Base-by-base conservation (phyloP, 805 yeast species). In the Wickerhamomyces bisporus region DNA sequence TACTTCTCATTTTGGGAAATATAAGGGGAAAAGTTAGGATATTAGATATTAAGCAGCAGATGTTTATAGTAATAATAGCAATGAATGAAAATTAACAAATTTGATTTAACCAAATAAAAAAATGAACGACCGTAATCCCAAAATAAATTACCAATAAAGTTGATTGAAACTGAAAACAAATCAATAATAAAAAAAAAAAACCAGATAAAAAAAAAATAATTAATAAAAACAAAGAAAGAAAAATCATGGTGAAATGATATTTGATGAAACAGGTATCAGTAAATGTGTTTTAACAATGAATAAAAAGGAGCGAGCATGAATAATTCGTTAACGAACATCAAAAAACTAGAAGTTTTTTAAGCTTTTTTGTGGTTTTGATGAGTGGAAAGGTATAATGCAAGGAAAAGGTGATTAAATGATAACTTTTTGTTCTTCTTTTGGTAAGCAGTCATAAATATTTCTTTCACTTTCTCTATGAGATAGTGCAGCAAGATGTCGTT, bases 401-500 rank as follows among this genome's bases (percentile, higher is more conserved):
- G 18, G 18, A 17, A 29, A 29, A 27, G 6, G n/a, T 8, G 27
- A n/a, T n/a, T n/a, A n/a, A n/a, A n/a, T n/a, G n/a, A n/a, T n/a
- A n/a, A n/a, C n/a, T n/a, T n/a, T n/a, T n/a, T n/a, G n/a, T n/a
- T n/a, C n/a, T n/a, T n/a, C n/a, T n/a, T n/a, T n/a, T n/a, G n/a
- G n/a, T n/a, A n/a, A n/a, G n/a, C n/a, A n/a, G n/a, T n/a, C n/a
- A n/a, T n/a, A n/a, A n/a, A n/a, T n/a, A n/a, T n/a, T n/a, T n/a
- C n/a, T n/a, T n/a, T n/a, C n/a, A n/a, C n/a, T 6, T 4, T 12
- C 14, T n/a, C 16, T 20, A 30, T 5, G 32, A 19, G 13, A 71
- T 64, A 12, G 55, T 52, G 44, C 78, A 72, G 44, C 78, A 72
- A 3, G 63, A 55, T 3, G 67, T 40, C 4, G 68, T 64, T 5